Conservation (phyloP, 2,329 filamentous ascomycete genomes). For the Aureobasidium mangrovei region DNA sequence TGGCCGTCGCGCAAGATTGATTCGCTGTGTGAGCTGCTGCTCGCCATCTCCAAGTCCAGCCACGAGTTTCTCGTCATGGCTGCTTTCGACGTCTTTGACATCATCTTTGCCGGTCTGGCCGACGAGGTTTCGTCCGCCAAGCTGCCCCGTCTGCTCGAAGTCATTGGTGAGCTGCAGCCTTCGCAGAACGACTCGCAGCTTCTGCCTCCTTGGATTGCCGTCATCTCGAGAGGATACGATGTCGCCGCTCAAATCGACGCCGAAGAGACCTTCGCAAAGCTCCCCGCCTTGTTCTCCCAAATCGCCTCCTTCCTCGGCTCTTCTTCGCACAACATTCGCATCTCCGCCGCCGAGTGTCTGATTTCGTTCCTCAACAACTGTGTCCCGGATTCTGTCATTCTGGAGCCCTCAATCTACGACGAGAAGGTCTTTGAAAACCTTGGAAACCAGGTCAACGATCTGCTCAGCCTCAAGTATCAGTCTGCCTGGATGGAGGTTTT, state of each 20-base stretch:
- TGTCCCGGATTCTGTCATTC: conserved; percentile 69
- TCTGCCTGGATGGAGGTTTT: conserved; percentile 93
- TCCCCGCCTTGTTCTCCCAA: conserved; percentile 76
- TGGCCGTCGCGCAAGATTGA: conserved; percentile 98
- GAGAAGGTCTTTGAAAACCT: conserved; percentile 83
- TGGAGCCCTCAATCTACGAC: conserved; percentile 86
- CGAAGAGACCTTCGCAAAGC: conserved; percentile 82
- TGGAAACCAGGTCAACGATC: conserved; percentile 59
- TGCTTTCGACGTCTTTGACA: conserved; percentile 93
- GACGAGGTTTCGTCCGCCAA: conserved; percentile 83
- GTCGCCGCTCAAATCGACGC: conserved; percentile 82
- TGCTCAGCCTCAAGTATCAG: conserved; percentile 86
- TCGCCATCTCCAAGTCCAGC: conserved; percentile 79
- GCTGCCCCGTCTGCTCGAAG: conserved; percentile 78
- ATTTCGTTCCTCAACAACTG: conserved; percentile 90
- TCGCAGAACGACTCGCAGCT: conserved; percentile 90
- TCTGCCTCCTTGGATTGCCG: conserved; percentile 91
- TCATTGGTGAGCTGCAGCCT: conserved; percentile 84
- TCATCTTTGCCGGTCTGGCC: conserved; percentile 87
- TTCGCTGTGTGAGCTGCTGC: conserved; percentile 75
- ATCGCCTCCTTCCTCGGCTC: conserved; percentile 76
- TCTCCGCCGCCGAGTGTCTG: conserved; percentile 89
- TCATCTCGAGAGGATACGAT: conserved; percentile 88
- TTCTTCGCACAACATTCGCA: conserved; percentile 81
- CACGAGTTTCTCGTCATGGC: conserved; percentile 96